phyloP scores from a whole-genome alignment of 768 basidiomycete species.

The Phylloporus arenicola region DNA sequence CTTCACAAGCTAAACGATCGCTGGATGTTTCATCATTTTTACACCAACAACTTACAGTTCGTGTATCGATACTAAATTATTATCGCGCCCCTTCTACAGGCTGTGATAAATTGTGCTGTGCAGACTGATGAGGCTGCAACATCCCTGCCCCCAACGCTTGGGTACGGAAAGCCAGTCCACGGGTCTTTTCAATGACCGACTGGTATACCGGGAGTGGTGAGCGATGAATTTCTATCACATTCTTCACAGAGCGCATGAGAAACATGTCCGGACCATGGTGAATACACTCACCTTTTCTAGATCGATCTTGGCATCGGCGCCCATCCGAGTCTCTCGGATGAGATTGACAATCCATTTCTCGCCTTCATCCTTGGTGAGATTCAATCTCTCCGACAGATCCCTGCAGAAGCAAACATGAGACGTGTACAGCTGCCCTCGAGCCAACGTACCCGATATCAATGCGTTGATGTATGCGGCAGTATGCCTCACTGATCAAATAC shows the following conservation, averaged over 20 bases:
- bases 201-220: slow-evolving; percentile 89
- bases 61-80: slow-evolving; percentile 3
- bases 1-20: no score
- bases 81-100: slow-evolving; percentile 27
- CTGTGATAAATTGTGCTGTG: slow-evolving; percentile 28
- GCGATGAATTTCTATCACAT: slow-evolving; percentile 93
- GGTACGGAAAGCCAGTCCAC: slow-evolving; percentile 85
- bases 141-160: slow-evolving; percentile 85
- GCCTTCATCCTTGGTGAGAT: slow-evolving; percentile 90
- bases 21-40: no score
- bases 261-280: neutral
- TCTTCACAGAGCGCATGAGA: slow-evolving; percentile 45
- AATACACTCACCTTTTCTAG: slow-evolving; percentile 68
- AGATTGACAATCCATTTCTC: slow-evolving; percentile 99
- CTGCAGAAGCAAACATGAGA: slow-evolving; percentile 34
- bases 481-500: slow-evolving; percentile 94
- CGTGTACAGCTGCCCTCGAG: neutral
- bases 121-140: slow-evolving; percentile 32
- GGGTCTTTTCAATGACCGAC: slow-evolving; percentile 91
- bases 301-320: slow-evolving; percentile 96
- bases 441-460: slow-evolving; percentile 74
- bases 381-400: slow-evolving; percentile 88
- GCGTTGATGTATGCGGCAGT: slow-evolving; percentile 93
- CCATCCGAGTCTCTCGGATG: slow-evolving; percentile 95
- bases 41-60: neutral